phyloP scores from a whole-genome alignment of 176 grass and related monocot species.

The Ananas comosus region DNA sequence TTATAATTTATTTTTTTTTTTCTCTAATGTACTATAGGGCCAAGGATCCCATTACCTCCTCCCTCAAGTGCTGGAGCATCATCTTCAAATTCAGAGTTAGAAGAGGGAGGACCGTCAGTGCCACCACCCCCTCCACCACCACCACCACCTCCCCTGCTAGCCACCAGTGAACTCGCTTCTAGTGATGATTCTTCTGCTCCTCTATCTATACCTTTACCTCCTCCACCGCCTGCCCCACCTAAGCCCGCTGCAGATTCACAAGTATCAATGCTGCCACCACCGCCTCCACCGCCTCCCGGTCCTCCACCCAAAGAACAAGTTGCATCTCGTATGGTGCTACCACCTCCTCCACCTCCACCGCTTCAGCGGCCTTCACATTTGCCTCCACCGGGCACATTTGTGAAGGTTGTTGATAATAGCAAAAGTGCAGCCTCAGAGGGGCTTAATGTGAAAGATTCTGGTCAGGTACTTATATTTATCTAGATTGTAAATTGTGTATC shows the following conservation, averaged over 20 bases:
- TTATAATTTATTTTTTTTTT: constrained; percentile 17
- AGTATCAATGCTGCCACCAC: constrained; percentile 34
- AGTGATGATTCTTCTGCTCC: constrained; percentile 28
- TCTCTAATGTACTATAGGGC: constrained; percentile 34
- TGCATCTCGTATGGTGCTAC: constrained; percentile 33
- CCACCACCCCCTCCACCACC: constrained; percentile 62
- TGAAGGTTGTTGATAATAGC: constrained; percentile 34
- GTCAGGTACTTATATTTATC: constrained; percentile 30
- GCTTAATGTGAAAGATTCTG: constrained; percentile 30
- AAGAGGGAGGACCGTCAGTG: constrained; percentile 57
- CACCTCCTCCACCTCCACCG: constrained; percentile 61
- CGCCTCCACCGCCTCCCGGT: constrained; percentile 68
- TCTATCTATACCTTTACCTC: constrained; percentile 36
- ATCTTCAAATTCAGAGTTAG: constrained; percentile 55
- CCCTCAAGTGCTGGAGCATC: constrained; percentile 42
- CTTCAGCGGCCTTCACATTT: constrained; percentile 39
- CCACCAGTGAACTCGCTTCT: constrained; percentile 36
- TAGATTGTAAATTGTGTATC: not conserved
- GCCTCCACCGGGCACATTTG: constrained; percentile 21
- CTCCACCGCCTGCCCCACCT: constrained; percentile 43
- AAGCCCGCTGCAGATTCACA: constrained; percentile 25
- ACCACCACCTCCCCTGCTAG: constrained; percentile 52
- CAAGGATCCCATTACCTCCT: constrained; percentile 57
- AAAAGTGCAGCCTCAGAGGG: constrained; percentile 23
- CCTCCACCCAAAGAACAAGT: constrained; percentile 57